Percentiles rank a stretch among this genome's conserved stretches.
phyloP scores from a whole-genome alignment of 805 yeast genomes.

The Starmerella gropengiesseri region DNA sequence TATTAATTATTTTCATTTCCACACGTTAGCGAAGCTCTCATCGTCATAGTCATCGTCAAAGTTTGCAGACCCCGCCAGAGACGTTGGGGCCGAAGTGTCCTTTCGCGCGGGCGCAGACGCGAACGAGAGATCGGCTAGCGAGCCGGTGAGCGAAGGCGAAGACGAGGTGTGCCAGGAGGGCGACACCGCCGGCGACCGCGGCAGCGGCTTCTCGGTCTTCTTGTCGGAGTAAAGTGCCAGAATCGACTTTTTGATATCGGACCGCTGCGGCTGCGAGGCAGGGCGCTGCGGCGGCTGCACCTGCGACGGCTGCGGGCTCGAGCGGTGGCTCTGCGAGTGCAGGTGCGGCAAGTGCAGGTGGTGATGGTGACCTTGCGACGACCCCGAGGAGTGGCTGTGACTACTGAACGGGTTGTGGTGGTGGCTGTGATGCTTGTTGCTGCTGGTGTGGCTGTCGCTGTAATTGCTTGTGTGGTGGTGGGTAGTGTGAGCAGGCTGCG shows the following conservation, averaged over 20 bases:
- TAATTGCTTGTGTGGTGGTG: background rate
- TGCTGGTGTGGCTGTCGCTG: background rate
- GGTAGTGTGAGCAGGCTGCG: background rate
- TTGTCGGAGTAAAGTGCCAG: conserved; percentile 56
- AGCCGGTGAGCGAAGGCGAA: background rate
- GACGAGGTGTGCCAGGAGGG: background rate
- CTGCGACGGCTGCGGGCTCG: background rate
- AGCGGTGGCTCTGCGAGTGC: conserved; percentile 19
- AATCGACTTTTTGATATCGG: conserved; percentile 85
- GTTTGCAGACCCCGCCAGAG: no score
- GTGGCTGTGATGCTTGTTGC: background rate
- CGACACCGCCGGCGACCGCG: conserved; percentile 7
- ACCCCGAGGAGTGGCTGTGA: background rate
- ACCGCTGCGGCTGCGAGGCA: conserved; percentile 37
- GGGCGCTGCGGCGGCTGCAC: conserved; percentile 9
- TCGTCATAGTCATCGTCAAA: conserved; percentile 14
- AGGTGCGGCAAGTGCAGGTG: background rate
- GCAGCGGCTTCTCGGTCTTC: background rate
- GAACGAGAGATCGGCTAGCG: conserved; percentile 2
- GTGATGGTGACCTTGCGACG: background rate
- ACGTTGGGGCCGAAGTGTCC: background rate
- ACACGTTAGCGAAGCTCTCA: conserved; percentile 19
- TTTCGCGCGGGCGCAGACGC: background rate
- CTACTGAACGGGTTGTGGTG: background rate
- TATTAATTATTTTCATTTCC: no score